Percentiles rank a stretch among this genome's conserved stretches.
These are phyloP conservation scores for Psilocybe tampanensis DNA, from an alignment of 768 basidiomycete species.

Conservation along the genomic window DNA sequence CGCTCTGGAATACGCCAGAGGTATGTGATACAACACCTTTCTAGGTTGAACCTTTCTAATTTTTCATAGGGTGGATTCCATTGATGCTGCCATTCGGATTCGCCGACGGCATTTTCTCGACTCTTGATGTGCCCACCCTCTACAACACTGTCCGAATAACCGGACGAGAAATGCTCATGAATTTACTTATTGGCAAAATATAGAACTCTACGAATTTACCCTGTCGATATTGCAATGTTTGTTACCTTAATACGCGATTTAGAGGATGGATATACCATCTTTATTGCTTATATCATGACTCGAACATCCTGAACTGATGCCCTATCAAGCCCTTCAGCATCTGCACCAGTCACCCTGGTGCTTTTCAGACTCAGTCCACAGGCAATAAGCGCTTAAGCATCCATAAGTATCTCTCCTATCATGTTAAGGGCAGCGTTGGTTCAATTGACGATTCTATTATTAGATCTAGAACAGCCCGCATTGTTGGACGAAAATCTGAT, in stretches of 20 bases:
- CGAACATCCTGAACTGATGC: too few species aligned
- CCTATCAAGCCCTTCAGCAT: too few species aligned
- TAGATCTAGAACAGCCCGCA: too few species aligned
- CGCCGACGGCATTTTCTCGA: constrained; percentile 83
- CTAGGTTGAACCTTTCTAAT: neutral
- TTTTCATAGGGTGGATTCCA: constrained; percentile 89
- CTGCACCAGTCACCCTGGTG: too few species aligned
- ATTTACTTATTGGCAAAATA: constrained; percentile 87
- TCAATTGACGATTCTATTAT: too few species aligned
- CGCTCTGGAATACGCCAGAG: constrained; percentile 93
- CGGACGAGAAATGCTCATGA: constrained; percentile 79
- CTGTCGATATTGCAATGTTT: neutral
- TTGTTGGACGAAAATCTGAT: too few species aligned
- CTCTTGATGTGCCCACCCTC: constrained; percentile 83
- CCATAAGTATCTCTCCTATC: too few species aligned
- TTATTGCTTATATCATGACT: too few species aligned
- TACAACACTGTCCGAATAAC: constrained; percentile 80
- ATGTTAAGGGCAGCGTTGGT: too few species aligned
- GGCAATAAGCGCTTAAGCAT: too few species aligned
- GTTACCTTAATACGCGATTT: neutral
- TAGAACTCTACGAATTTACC: constrained; percentile 35
- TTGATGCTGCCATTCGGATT: constrained; percentile 95
- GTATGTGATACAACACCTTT: constrained; percentile 44
- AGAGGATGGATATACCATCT: too few species aligned
- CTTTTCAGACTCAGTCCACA: too few species aligned